Percentiles rank a stretch among this genome's conserved stretches.
Conservation (phyloP, 2,329 filamentous ascomycete genomes). For the Sporothrix schenckii region DNA sequence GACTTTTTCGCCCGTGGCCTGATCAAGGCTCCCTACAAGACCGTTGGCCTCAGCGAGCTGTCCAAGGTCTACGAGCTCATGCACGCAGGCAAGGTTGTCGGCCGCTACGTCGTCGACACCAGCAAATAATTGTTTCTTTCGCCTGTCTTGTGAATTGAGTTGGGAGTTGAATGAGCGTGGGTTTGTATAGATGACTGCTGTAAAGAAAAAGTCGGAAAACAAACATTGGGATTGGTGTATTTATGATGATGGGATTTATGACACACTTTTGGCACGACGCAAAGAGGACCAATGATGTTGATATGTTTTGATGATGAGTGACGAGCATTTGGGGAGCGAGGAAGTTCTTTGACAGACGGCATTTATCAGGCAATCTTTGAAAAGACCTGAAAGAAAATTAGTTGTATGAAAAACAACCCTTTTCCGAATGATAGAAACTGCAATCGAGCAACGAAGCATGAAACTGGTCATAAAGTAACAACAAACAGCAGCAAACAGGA, state of each 20-base stretch:
- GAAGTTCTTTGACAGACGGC: not conserved
- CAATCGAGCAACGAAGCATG: not conserved
- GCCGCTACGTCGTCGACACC: slow-evolving; percentile 78
- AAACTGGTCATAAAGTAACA: not conserved
- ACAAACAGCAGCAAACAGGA: not conserved
- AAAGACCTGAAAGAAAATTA: slow-evolving; percentile 27
- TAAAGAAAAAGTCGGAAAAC: slow-evolving; percentile 16
- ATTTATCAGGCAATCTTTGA: slow-evolving; percentile 30
- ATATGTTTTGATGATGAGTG: not conserved
- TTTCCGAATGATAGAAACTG: not conserved
- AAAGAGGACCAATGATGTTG: not conserved
- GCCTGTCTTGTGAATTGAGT: not conserved
- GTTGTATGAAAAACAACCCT: not conserved
- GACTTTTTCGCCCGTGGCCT: slow-evolving; percentile 85
- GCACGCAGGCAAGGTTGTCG: slow-evolving; percentile 70
- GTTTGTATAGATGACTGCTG: not conserved
- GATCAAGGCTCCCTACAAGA: slow-evolving; percentile 87
- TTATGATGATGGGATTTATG: slow-evolving; percentile 20
- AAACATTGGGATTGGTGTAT: slow-evolving; percentile 2
- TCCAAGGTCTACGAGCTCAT: slow-evolving; percentile 78
- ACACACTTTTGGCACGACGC: not conserved
- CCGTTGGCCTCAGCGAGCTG: slow-evolving; percentile 77
- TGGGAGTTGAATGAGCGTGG: slow-evolving; percentile 13
- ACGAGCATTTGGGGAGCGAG: slow-evolving; percentile 5
- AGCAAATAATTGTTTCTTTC: slow-evolving; percentile 45